Percentiles rank a stretch among this genome's conserved stretches.
Conservation (phyloP, 2,329 filamentous ascomycete species). For the Colletotrichum sp. region DNA sequence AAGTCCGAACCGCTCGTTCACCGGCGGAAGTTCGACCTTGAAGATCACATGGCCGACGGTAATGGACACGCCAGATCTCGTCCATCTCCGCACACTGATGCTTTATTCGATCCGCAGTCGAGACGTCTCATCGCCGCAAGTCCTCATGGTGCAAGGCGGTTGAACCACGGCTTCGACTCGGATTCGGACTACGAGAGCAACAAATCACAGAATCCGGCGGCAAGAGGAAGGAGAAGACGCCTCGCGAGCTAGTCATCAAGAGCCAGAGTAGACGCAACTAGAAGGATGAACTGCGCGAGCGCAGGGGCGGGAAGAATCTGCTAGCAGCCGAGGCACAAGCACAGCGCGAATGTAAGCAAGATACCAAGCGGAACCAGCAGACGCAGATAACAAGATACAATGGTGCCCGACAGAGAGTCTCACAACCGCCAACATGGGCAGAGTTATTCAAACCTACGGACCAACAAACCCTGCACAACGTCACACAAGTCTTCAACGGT, state of each 20-base stretch:
- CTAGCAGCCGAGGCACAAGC: too few species aligned
- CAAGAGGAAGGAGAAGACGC: too few species aligned
- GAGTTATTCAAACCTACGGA: background rate
- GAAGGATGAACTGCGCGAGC: too few species aligned
- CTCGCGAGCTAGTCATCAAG: too few species aligned
- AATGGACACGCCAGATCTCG: background rate
- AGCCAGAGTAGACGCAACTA: too few species aligned
- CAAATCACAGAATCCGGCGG: too few species aligned
- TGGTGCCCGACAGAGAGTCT: background rate
- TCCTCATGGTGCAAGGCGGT: background rate
- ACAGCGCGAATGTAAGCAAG: too few species aligned
- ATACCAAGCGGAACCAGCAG: background rate
- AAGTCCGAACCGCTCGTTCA: background rate
- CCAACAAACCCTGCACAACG: too few species aligned
- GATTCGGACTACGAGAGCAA: too few species aligned
- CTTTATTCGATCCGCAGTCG: background rate
- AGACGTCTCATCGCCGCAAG: background rate
- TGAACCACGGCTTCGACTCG: too few species aligned
- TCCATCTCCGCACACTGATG: background rate
- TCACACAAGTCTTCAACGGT: background rate
- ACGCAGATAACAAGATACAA: background rate
- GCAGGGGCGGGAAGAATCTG: too few species aligned
- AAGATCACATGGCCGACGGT: background rate
- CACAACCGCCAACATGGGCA: background rate
- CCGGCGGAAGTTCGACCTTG: background rate